Conservation (phyloP, 2,329 filamentous ascomycete genomes). For the Cyanodermella asteris region DNA sequence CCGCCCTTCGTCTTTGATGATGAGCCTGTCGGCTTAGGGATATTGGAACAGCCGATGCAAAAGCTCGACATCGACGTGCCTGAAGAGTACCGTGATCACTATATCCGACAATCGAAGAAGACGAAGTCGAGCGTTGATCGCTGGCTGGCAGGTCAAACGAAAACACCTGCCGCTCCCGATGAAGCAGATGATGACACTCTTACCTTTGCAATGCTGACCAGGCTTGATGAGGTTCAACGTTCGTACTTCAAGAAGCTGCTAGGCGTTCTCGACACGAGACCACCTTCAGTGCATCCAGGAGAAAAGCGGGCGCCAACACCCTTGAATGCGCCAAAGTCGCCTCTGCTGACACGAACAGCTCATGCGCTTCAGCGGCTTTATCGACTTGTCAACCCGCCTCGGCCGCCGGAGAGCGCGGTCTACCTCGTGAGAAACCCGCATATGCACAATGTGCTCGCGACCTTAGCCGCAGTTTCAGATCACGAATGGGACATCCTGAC, state of each 20-base stretch:
- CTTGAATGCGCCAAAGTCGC: conserved; percentile 39
- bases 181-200: conserved; percentile 88
- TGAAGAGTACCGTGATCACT: conserved; percentile 81
- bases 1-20: conserved; percentile 60
- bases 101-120: conserved; percentile 77
- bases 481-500: conserved; percentile 95
- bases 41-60: conserved; percentile 38
- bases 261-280: conserved; percentile 27
- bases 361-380: conserved; percentile 71
- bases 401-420: conserved; percentile 68
- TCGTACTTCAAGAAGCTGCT: conserved; percentile 68
- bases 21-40: conserved; percentile 32
- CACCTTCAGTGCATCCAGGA: conserved; percentile 13
- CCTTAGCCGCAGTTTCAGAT: conserved; percentile 65
- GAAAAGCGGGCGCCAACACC: conserved; percentile 29
- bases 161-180: conserved; percentile 50
- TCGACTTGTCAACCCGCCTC: conserved; percentile 46
- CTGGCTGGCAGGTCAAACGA: conserved; percentile 66
- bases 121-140: conserved; percentile 76
- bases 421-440: conserved; percentile 66
- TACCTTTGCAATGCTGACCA: conserved; percentile 81
- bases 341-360: conserved; percentile 53
- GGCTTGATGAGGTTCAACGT: conserved; percentile 52
- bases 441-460: conserved; percentile 70
- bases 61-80: conserved; percentile 87